These are phyloP conservation scores for Datura wrightii DNA, from an alignment of 257 asterid species.

Conservation along the genomic window DNA sequence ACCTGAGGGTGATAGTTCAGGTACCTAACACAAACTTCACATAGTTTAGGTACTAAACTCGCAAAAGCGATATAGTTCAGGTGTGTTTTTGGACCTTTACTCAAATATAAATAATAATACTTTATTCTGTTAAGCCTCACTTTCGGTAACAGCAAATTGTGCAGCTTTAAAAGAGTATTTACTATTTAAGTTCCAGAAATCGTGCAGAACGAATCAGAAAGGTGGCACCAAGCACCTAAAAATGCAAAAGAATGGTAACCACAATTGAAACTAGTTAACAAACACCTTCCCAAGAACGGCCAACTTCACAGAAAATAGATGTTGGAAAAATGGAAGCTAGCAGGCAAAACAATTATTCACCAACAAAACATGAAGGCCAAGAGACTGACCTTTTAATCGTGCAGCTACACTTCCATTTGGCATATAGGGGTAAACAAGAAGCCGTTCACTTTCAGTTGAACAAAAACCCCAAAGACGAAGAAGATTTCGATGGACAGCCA, in stretches of 20 bases:
- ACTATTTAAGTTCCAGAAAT: neutral
- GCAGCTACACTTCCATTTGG: slow-evolving; percentile 53
- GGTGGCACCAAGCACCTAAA: slow-evolving; percentile 13
- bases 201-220: neutral
- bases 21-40: no score
- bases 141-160: neutral
- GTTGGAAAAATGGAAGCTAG: slow-evolving; percentile 15
- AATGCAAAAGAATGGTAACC: neutral
- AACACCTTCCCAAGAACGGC: neutral
- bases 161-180: neutral
- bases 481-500: slow-evolving; percentile 48
- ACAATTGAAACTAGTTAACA: neutral
- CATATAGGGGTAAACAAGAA: slow-evolving; percentile 54
- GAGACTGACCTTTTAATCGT: slow-evolving; percentile 43
- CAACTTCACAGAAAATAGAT: slow-evolving; percentile 15
- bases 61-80: no score
- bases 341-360: neutral
- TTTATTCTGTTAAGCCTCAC: neutral
- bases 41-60: no score
- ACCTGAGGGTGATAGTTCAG: no score
- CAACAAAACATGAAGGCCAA: neutral
- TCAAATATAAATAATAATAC: neutral
- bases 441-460: slow-evolving; percentile 42
- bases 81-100: no score
- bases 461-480: slow-evolving; percentile 48